A percentile compares a stretch with the other conserved stretches of the same genome.
These are phyloP conservation scores for Inonotus hispidus DNA, from an alignment of 1,284 basidiomycete genomes.

Conservation along the genomic window DNA sequence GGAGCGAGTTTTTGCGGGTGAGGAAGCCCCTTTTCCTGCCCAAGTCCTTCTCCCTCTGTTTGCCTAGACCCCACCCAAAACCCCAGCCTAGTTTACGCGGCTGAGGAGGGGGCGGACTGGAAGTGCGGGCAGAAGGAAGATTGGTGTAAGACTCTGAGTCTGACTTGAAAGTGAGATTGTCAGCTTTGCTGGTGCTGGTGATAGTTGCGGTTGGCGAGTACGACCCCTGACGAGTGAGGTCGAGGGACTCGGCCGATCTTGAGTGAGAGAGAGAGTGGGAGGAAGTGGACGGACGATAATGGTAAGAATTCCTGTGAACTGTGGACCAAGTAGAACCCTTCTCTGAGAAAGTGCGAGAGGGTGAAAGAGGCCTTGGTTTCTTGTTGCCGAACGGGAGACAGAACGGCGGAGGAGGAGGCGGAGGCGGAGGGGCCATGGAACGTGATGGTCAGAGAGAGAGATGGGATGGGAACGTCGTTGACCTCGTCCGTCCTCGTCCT, in stretches of 20 bases:
- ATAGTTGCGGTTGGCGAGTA: constrained; percentile 37
- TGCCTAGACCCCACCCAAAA: constrained; percentile 66
- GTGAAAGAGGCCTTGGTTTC: constrained; percentile 7
- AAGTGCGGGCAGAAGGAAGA: constrained; percentile 21
- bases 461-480: neutral
- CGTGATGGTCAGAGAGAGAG: constrained; percentile 11
- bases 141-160: constrained; percentile 33
- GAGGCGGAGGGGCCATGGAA: constrained; percentile 14
- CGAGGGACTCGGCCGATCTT: constrained; percentile 2
- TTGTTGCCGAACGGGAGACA: constrained; percentile 17
- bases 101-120: constrained; percentile 26
- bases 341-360: constrained; percentile 15
- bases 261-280: constrained; percentile 5
- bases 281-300: neutral
- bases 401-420: constrained; percentile 15
- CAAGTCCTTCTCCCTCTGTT: constrained; percentile 39
- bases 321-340: constrained; percentile 7
- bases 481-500: neutral
- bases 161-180: constrained; percentile 34
- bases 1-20: constrained; percentile 27
- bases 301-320: neutral
- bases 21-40: constrained; percentile 26
- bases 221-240: constrained; percentile 26
- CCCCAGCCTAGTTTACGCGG: constrained; percentile 38
- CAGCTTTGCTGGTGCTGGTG: constrained; percentile 29